phyloP scores from a whole-genome alignment of 2,329 filamentous ascomycete genomes.

The Aspergillus brunneoviolaceus region DNA sequence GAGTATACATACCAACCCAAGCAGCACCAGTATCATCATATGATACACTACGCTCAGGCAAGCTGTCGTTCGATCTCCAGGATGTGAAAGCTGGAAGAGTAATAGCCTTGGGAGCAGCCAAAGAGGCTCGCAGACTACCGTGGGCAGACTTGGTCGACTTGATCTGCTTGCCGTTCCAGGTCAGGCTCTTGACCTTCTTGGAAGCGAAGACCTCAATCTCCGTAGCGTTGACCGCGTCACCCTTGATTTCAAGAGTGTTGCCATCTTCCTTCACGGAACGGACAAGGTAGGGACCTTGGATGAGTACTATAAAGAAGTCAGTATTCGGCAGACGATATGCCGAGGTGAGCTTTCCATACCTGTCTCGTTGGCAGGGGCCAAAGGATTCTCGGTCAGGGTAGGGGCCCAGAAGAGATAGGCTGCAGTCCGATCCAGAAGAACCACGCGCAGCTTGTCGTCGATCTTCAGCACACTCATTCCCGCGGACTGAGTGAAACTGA shows the following conservation, averaged over 20 bases:
- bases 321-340: neutral
- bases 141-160: slow-evolving; percentile 36
- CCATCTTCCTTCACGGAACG: slow-evolving; percentile 44
- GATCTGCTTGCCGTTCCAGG: slow-evolving; percentile 52
- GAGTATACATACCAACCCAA: slow-evolving; percentile 31
- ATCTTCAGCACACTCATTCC: slow-evolving; percentile 52
- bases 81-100: slow-evolving; percentile 33
- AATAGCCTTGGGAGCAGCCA: slow-evolving; percentile 30
- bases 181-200: slow-evolving; percentile 45
- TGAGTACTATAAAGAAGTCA: slow-evolving; percentile 41
- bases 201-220: slow-evolving; percentile 52
- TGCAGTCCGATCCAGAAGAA: slow-evolving; percentile 54
- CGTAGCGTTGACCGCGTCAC: slow-evolving; percentile 47
- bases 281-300: slow-evolving; percentile 55
- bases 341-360: slow-evolving; percentile 30
- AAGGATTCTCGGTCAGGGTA: slow-evolving; percentile 49
- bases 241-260: slow-evolving; percentile 44
- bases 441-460: slow-evolving; percentile 49
- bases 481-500: slow-evolving; percentile 51
- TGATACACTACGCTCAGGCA: slow-evolving; percentile 41
- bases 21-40: slow-evolving; percentile 47
- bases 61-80: slow-evolving; percentile 46
- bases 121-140: slow-evolving; percentile 39
- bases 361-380: slow-evolving; percentile 47
- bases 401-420: slow-evolving; percentile 61